Evolutionary conservation across 2,329 filamentous ascomycete species (phyloP).

Genomic region (Aaosphaeria arxii): DNA sequence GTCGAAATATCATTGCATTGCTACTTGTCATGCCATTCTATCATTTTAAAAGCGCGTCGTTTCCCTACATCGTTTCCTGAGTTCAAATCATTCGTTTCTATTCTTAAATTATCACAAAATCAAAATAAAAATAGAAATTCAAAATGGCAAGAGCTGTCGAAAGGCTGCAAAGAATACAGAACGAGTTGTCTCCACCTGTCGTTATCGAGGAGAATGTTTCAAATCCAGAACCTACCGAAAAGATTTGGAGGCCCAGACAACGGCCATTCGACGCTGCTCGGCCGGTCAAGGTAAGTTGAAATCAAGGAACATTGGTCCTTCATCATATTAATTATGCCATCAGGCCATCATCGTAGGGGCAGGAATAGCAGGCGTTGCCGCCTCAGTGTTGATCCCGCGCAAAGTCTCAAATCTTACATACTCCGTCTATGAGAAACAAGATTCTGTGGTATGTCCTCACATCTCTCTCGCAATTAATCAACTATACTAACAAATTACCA

Average conservation of each 20-base stretch:
- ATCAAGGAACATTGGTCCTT: not conserved
- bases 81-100: not conserved
- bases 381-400: not conserved
- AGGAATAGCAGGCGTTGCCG: not conserved
- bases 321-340: not conserved
- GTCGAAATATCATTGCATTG: not conserved
- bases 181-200: not conserved
- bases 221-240: not conserved
- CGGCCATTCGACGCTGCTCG: not conserved
- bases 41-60: not conserved
- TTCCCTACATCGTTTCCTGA: not conserved
- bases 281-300: not conserved
- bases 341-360: not conserved
- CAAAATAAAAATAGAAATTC: not conserved
- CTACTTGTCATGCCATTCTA: not conserved
- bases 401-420: not conserved
- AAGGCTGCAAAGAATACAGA: not conserved
- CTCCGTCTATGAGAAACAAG: not conserved
- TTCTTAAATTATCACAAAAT: not conserved
- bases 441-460: not conserved
- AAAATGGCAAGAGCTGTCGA: not conserved
- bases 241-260: not conserved
- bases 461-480: not conserved
- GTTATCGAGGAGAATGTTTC: not conserved
- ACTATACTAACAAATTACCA: not conserved